Evolutionary conservation across 1,284 basidiomycete genomes (phyloP), one percentile per base, ranked within the genome.

Genomic region (Cystobasidium slooffiae): DNA sequence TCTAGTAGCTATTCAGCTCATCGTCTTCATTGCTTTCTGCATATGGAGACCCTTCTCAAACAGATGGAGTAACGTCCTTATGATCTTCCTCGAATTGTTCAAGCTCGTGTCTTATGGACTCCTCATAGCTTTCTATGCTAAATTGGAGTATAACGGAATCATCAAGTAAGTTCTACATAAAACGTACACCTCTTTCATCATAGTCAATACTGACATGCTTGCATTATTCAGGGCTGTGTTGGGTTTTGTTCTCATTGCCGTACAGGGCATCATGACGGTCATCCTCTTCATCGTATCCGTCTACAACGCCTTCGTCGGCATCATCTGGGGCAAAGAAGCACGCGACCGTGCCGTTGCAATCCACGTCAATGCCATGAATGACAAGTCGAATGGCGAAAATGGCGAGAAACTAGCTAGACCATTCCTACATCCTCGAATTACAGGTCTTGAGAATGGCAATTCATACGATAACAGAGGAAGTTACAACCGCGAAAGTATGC

Each of bases 1-100:
- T 44, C 85, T 91, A 73, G 82, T 94, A 72, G 83, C 90, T 75
- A 82, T 91, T 61, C 93, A 96, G 81, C 80, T 87, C 56, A 81
- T 87, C 43, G 81, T 90, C 12, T 83, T 94, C 39, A 80, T 87
- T 59, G 82, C 84, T 0, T 81, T 90, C 51, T 78, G 90, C 66
- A 80, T 86, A 51, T 83, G 89, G 76, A 70, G 90, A 88, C 49
- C 85, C 85, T 82, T 84, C 84, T 76, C 88, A 46, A 75, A 78
- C 75, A 76, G 77, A 66, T 74, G 75, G 18, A 70, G 76, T 56
- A 78, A 78, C 65, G 61, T 61, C 2, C 74, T 92, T 44, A 84
- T 86, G n/a, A 85, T 85, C 46, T 90, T 88, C 79, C 81, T 92
- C 53, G 86, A 88, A 53, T 81, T 88, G 75, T 85, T 87, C 8